Conservation (phyloP, 192 early-diverging fungal genomes). For the Lunasporangiospora selenospora region DNA sequence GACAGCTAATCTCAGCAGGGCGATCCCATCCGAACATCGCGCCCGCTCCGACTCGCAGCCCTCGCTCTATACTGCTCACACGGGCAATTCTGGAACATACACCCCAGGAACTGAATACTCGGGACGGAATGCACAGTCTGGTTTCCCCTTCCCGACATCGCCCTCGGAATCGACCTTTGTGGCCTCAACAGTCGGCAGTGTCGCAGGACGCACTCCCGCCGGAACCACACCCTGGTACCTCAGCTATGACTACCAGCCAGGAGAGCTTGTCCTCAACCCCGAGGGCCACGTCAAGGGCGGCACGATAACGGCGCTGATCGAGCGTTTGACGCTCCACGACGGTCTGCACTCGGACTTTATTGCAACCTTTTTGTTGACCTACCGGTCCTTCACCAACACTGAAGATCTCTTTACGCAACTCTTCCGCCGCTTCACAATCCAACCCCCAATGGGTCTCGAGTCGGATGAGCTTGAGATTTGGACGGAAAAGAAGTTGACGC, state of each 20-base stretch:
- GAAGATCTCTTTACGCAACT: slow-evolving; percentile 78
- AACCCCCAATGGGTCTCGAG: slow-evolving; percentile 72
- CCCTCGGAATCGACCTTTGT: slow-evolving; percentile 17
- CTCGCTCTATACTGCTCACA: slow-evolving; percentile 26
- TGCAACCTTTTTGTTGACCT: slow-evolving; percentile 94
- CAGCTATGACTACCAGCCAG: slow-evolving; percentile 73
- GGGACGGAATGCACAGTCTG: slow-evolving; percentile 41
- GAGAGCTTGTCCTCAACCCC: slow-evolving; percentile 80
- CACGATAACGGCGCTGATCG: slow-evolving; percentile 83
- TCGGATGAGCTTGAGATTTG: slow-evolving; percentile 78
- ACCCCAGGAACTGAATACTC: slow-evolving; percentile 35
- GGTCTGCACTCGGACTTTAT: slow-evolving; percentile 84
- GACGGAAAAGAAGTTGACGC: slow-evolving; percentile 88
- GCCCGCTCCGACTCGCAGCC: slow-evolving; percentile 41
- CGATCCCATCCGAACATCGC: slow-evolving; percentile 3
- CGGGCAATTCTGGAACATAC: slow-evolving; percentile 12
- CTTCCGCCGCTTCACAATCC: slow-evolving; percentile 79
- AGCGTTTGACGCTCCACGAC: slow-evolving; percentile 92
- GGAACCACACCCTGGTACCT: slow-evolving; percentile 75
- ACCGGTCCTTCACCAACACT: slow-evolving; percentile 90
- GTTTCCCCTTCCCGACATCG: slow-evolving; percentile 58
- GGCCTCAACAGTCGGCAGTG: slow-evolving; percentile 12
- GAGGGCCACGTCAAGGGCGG: slow-evolving; percentile 94
- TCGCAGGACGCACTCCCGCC: slow-evolving; percentile 44
- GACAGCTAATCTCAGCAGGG: not conserved